Conservation (phyloP, 2,329 filamentous ascomycete species). For the Calonectria montana region DNA sequence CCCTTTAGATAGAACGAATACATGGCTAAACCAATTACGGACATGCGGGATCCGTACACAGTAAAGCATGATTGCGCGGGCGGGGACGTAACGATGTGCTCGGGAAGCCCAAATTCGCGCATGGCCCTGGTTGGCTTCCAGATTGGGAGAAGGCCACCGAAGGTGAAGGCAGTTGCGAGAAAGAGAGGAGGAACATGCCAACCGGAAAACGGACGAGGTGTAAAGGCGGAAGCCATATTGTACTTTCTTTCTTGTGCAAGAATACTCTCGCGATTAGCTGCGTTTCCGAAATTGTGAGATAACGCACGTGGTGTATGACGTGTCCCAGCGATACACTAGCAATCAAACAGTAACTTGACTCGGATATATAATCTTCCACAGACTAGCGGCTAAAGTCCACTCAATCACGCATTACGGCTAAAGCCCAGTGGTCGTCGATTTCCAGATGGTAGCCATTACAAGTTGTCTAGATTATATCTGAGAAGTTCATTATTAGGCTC, state of each 20-base stretch:
- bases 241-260: not conserved
- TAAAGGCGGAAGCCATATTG: not conserved
- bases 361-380: not conserved
- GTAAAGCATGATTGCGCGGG: slow-evolving; percentile 46
- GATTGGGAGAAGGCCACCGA: slow-evolving; percentile 49
- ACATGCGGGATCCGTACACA: slow-evolving; percentile 36
- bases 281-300: not conserved
- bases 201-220: slow-evolving; percentile 23
- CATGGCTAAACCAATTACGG: slow-evolving; percentile 34
- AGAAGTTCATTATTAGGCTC: not conserved
- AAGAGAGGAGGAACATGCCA: slow-evolving; percentile 44
- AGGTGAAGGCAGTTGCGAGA: slow-evolving; percentile 44
- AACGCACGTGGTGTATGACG: not conserved
- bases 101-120: slow-evolving; percentile 47
- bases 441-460: too few species aligned
- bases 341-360: not conserved
- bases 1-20: slow-evolving; percentile 38
- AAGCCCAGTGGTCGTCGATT: too few species aligned
- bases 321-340: not conserved
- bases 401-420: not conserved
- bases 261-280: too few species aligned
- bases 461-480: too few species aligned
- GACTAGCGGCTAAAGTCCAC: not conserved
- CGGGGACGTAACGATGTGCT: slow-evolving; percentile 43
- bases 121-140: slow-evolving; percentile 47